Evolutionary conservation across 106 monocot genomes (phyloP).

Genomic region (Chionographis japonica): DNA sequence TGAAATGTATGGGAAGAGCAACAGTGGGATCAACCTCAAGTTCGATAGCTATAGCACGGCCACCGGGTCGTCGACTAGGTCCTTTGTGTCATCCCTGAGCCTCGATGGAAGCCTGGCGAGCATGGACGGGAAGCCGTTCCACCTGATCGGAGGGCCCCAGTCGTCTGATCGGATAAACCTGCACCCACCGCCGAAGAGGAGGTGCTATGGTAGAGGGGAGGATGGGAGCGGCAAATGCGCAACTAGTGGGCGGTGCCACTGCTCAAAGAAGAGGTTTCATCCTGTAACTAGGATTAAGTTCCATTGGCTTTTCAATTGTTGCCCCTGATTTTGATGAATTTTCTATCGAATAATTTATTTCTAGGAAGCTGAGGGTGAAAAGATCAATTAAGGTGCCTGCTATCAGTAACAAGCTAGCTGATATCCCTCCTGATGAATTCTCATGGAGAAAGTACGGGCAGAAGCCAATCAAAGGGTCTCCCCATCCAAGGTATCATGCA

Average conservation of each 20-base stretch:
- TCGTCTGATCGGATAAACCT: conserved; percentile 41
- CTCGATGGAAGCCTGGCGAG: conserved; percentile 72
- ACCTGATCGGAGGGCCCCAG: conserved; percentile 53
- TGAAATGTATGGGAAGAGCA: conserved; percentile 59
- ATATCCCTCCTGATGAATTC: conserved; percentile 88
- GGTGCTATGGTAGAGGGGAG: conserved; percentile 55
- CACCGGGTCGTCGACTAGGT: conserved; percentile 62
- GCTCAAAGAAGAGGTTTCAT: conserved; percentile 78
- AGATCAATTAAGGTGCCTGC: conserved; percentile 87
- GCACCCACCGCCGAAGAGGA: conserved; percentile 34
- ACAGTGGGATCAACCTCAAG: conserved; percentile 72
- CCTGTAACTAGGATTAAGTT: not conserved
- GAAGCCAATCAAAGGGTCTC: conserved; percentile 94
- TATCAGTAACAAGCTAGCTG: conserved; percentile 87
- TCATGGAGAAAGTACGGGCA: conserved; percentile 98
- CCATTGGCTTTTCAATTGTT: not conserved
- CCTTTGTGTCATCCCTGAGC: conserved; percentile 78
- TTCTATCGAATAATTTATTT: not conserved
- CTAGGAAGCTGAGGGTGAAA: conserved; percentile 79
- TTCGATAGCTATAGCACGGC: conserved; percentile 64
- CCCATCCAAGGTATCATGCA: conserved; percentile 72
- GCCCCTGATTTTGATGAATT: not conserved
- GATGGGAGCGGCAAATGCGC: conserved; percentile 68
- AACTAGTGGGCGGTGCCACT: conserved; percentile 64
- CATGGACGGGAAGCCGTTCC: conserved; percentile 52